A percentile compares a stretch with the other conserved stretches of the same genome.
These are phyloP conservation scores for Tetrapisispora fleetii DNA, from an alignment of 805 yeast species.

Conservation along the genomic window DNA sequence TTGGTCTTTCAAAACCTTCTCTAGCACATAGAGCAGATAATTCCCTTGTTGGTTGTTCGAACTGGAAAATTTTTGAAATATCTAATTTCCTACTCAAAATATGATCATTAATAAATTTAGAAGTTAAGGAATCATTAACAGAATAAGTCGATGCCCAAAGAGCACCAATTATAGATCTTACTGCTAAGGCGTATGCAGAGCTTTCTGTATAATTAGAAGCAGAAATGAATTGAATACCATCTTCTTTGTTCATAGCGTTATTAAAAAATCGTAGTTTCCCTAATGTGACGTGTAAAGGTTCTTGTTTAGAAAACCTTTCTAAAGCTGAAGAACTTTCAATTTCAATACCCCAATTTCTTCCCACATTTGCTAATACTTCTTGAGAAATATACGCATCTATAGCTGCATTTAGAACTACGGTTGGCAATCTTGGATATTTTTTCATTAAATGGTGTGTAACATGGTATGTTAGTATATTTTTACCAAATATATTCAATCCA, in stretches of 20 bases:
- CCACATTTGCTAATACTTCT: constrained; percentile 54
- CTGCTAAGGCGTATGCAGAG: constrained; percentile 52
- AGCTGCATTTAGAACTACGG: constrained; percentile 63
- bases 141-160: constrained; percentile 51
- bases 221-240: constrained; percentile 43
- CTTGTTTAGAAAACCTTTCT: constrained; percentile 58
- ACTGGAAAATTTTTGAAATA: constrained; percentile 62
- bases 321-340: constrained; percentile 54
- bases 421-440: constrained; percentile 84
- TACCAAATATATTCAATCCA: constrained; percentile 77
- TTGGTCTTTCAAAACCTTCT: constrained; percentile 63
- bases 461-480: constrained; percentile 62
- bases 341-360: constrained; percentile 83
- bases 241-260: constrained; percentile 27
- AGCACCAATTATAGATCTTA: constrained; percentile 76
- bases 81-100: constrained; percentile 77
- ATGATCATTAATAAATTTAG: constrained; percentile 60
- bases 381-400: constrained; percentile 67
- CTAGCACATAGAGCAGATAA: constrained; percentile 67
- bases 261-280: constrained; percentile 55
- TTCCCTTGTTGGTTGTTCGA: constrained; percentile 80
- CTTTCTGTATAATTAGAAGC: constrained; percentile 29
- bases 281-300: constrained; percentile 52
- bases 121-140: constrained; percentile 46
- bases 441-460: constrained; percentile 63